Conservation (phyloP, 2,329 filamentous ascomycete genomes). For the Mariannaea sp. region DNA sequence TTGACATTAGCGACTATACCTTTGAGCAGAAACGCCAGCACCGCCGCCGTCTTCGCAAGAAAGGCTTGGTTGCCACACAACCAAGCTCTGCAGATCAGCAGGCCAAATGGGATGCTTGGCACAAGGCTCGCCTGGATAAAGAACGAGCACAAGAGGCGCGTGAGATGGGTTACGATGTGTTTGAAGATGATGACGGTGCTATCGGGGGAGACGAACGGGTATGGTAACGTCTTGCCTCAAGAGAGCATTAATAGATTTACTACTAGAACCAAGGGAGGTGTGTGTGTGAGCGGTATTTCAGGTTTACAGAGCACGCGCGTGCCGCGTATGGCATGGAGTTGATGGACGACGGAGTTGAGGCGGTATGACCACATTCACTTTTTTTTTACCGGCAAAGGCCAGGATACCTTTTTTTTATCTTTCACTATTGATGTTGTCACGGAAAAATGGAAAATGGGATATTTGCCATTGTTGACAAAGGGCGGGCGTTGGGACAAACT, state of each 20-base stretch:
- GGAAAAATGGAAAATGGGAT: background rate
- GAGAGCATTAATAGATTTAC: too few species aligned
- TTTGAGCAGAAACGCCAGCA: slow-evolving; percentile 55
- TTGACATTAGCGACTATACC: slow-evolving; percentile 50
- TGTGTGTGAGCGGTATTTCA: too few species aligned
- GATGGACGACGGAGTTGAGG: background rate
- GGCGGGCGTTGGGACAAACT: too few species aligned
- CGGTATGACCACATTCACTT: background rate
- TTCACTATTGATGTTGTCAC: background rate
- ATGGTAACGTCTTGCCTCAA: slow-evolving; percentile 21
- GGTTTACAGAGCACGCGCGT: background rate
- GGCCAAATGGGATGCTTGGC: slow-evolving; percentile 53
- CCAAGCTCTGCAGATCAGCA: slow-evolving; percentile 47
- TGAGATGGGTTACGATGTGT: slow-evolving; percentile 47
- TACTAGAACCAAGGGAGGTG: too few species aligned
- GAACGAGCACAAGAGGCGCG: slow-evolving; percentile 48
- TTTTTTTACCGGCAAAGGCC: background rate
- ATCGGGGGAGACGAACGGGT: slow-evolving; percentile 40
- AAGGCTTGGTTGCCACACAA: slow-evolving; percentile 46
- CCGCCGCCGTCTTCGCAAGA: slow-evolving; percentile 56
- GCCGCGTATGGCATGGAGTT: background rate
- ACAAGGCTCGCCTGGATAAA: slow-evolving; percentile 45
- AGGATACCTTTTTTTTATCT: background rate
- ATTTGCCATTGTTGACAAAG: background rate
- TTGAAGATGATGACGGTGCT: slow-evolving; percentile 40